Base-by-base conservation (phyloP, 1,139 yeast species). In the Sugiyamaella sp. region DNA sequence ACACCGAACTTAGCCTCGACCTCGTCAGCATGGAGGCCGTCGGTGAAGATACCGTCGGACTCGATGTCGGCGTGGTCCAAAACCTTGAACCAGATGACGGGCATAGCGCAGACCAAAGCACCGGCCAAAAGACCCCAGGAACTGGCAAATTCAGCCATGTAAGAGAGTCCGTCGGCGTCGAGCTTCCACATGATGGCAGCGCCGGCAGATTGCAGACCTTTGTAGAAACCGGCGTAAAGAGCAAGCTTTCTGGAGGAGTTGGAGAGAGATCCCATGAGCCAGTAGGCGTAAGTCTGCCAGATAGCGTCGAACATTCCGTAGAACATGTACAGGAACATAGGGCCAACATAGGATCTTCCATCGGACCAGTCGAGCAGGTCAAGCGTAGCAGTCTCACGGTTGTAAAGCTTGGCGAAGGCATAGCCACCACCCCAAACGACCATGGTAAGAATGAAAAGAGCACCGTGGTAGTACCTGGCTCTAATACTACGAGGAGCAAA, bases 371-470 rank as follows among this genome's bases (percentile, higher is more conserved):
- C 84, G 43, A 80, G 50, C 46, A 54, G 44, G 39, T 50, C 45
- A 21, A 37, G 10, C 29, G 49, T 53, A 20, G 42, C 47, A 27
- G 53, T 51, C 14, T 63, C 80, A 61, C 82, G 74, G 54, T 75
- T 76, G 64, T 71, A 78, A 25, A 70, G 70, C 59, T 71, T 63
- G 57, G 79, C 83, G 69, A 81, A 80, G 56, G 76, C 76, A 57
- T 75, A 74, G 49, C 86, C 86, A 59, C 85, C 84, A 54, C 86
- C 85, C 84, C 85, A 82, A 58, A 82, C 74, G 42, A 73, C 81
- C 70, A 78, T 66, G 19, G 80, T 75, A 17, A 70, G 46, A 24
- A 76, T 61, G 55, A 78, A 74, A 24, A 81, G 63, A 33, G 79
- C 55, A 4, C 51, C 68, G 74, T 76, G 81, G 35, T 80, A 84